phyloP scores from a whole-genome alignment of 1,139 yeast species.

The Zygoascus hellenicus region DNA sequence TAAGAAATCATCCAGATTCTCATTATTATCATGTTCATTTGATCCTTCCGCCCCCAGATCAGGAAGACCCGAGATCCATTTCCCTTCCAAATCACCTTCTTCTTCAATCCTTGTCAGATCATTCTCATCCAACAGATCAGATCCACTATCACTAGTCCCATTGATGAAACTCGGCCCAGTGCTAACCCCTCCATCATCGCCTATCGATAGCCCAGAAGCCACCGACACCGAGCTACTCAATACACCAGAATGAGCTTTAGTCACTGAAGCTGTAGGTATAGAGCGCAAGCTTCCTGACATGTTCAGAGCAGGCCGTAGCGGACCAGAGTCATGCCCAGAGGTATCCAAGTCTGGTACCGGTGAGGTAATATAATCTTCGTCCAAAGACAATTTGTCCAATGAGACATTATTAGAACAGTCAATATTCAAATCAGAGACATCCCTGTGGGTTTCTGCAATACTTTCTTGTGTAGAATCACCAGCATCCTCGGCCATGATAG shows the following conservation, averaged over 20 bases:
- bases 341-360: neutral
- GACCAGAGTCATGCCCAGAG: too few species aligned
- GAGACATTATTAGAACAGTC: neutral
- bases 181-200: too few species aligned
- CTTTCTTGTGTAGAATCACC: too few species aligned
- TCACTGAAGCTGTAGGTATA: too few species aligned
- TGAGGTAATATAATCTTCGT: conserved; percentile 2
- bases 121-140: neutral
- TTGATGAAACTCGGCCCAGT: too few species aligned
- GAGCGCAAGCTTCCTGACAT: too few species aligned
- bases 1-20: conserved; percentile 33
- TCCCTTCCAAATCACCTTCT: neutral
- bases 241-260: too few species aligned
- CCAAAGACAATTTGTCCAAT: conserved; percentile 1
- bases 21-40: conserved; percentile 2
- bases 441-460: neutral
- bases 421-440: neutral
- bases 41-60: neutral
- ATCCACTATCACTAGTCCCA: neutral
- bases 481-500: too few species aligned
- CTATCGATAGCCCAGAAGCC: too few species aligned
- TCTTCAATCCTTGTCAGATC: conserved; percentile 1
- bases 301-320: too few species aligned
- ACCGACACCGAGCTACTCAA: too few species aligned
- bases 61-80: conserved; percentile 1